A percentile compares a stretch with the other conserved stretches of the same genome.
These are phyloP conservation scores for Pouteria glomerata DNA, from an alignment of 148 eudicot species.

Conservation along the genomic window DNA sequence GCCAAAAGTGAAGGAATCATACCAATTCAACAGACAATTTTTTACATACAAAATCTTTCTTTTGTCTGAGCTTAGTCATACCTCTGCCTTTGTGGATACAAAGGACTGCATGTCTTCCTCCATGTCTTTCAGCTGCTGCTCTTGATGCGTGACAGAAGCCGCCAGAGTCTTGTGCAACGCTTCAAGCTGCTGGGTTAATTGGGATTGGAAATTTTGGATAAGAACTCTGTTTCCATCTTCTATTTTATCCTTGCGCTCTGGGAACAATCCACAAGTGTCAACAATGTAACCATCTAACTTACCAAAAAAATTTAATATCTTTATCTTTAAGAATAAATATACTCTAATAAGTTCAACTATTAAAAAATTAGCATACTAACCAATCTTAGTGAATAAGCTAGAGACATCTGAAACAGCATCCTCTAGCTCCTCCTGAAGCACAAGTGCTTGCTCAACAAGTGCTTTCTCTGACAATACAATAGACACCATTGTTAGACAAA, in stretches of 20 bases:
- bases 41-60: background rate
- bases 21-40: background rate
- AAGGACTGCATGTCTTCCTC: constrained; percentile 97
- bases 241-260: constrained; percentile 95
- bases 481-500: background rate
- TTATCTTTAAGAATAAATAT: background rate
- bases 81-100: constrained; percentile 93
- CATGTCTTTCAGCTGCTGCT: constrained; percentile 78
- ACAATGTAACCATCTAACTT: background rate
- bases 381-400: constrained; percentile 82
- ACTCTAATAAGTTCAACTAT: background rate
- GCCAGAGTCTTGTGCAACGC: constrained; percentile 81
- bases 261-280: constrained; percentile 14
- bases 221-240: constrained; percentile 85
- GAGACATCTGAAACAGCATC: constrained; percentile 88
- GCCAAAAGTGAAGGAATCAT: constrained; percentile 5
- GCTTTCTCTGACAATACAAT: constrained; percentile 61
- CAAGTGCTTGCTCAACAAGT: constrained; percentile 86
- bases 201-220: constrained; percentile 71
- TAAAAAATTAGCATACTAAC: constrained; percentile 33
- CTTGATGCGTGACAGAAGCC: constrained; percentile 85
- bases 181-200: constrained; percentile 80
- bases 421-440: constrained; percentile 85
- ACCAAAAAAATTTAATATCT: background rate
- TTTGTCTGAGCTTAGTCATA: constrained; percentile 12